Percentiles rank a stretch among this genome's conserved stretches.
phyloP scores from a whole-genome alignment of 106 monocot genomes.

The Dioscorea alata region DNA sequence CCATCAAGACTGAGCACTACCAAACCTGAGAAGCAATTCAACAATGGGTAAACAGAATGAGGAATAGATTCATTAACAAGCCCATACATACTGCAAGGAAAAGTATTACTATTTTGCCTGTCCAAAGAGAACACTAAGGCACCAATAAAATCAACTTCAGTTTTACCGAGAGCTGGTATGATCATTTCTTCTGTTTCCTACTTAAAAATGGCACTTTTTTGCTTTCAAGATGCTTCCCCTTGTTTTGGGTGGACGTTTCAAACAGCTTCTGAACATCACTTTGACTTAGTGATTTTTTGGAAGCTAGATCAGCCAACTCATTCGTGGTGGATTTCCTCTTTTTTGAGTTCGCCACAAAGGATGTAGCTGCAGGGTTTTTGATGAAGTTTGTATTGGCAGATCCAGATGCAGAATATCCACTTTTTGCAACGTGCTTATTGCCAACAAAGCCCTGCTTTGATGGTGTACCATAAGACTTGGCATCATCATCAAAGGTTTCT shows the following conservation, averaged over 20 bases:
- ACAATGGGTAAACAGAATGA: too few relatives aligned
- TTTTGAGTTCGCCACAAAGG: slow-evolving; percentile 27
- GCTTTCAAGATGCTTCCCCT: slow-evolving; percentile 4
- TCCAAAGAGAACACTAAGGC: too few relatives aligned
- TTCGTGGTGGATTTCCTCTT: slow-evolving; percentile 23
- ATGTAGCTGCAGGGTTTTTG: slow-evolving; percentile 9
- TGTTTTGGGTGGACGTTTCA: slow-evolving; percentile 18
- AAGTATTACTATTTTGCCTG: too few relatives aligned
- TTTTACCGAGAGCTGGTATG: neutral
- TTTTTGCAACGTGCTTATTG: slow-evolving; percentile 9
- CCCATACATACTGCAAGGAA: too few relatives aligned
- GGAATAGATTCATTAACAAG: too few relatives aligned
- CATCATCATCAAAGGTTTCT: neutral
- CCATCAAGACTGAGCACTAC: too few relatives aligned
- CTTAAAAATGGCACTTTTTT: slow-evolving; percentile 15
- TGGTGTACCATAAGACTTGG: neutral
- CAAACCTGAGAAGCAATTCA: too few relatives aligned
- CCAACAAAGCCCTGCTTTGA: slow-evolving; percentile 22
- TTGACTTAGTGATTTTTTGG: slow-evolving; percentile 31
- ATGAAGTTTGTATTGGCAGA: slow-evolving; percentile 11
- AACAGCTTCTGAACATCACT: slow-evolving; percentile 54
- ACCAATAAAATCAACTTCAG: too few relatives aligned
- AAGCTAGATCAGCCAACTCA: slow-evolving; percentile 61
- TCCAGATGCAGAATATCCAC: neutral
- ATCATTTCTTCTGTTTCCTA: slow-evolving; percentile 21